A percentile compares a stretch with the other conserved stretches of the same genome.
Conservation (phyloP, 495 filamentous ascomycete species). For the Lentithecium fluviatile region DNA sequence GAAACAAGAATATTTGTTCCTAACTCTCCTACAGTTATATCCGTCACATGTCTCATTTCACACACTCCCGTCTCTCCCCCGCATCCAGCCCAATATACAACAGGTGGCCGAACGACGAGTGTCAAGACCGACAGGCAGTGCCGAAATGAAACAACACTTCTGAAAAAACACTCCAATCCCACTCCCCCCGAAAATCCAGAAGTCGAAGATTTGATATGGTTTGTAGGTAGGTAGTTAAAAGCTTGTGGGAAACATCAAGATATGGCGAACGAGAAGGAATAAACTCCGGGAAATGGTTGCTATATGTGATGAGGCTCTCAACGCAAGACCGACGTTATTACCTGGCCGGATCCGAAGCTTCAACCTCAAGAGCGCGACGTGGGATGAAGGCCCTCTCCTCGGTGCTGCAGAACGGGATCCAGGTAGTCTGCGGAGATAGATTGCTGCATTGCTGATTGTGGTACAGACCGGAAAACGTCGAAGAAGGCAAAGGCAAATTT, state of each 20-base stretch:
- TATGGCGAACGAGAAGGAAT: slow-evolving; percentile 4
- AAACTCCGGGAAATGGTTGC: slow-evolving; percentile 28
- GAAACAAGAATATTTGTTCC: slow-evolving; percentile 1
- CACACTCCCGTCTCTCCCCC: neutral
- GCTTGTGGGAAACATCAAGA: neutral
- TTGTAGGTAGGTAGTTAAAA: neutral
- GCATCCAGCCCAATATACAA: slow-evolving; percentile 19
- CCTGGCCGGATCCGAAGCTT: slow-evolving; percentile 34
- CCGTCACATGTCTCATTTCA: neutral
- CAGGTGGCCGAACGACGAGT: neutral
- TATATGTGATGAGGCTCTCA: slow-evolving; percentile 28
- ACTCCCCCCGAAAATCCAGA: neutral
- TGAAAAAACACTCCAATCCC: neutral
- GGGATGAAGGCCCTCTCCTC: slow-evolving; percentile 35
- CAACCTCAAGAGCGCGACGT: slow-evolving; percentile 38
- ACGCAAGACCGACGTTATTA: slow-evolving; percentile 28
- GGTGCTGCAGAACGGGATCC: slow-evolving; percentile 35
- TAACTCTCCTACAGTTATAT: slow-evolving; percentile 15
- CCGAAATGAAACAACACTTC: too few relatives aligned
- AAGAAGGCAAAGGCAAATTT: slow-evolving; percentile 5
- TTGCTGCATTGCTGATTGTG: slow-evolving; percentile 33
- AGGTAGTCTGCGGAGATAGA: slow-evolving; percentile 33
- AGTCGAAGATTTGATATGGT: neutral
- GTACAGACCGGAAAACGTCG: slow-evolving; percentile 24
- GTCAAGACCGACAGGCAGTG: too few relatives aligned